Conservation (phyloP, 2,329 filamentous ascomycete species). For the Meredithiella fracta region DNA sequence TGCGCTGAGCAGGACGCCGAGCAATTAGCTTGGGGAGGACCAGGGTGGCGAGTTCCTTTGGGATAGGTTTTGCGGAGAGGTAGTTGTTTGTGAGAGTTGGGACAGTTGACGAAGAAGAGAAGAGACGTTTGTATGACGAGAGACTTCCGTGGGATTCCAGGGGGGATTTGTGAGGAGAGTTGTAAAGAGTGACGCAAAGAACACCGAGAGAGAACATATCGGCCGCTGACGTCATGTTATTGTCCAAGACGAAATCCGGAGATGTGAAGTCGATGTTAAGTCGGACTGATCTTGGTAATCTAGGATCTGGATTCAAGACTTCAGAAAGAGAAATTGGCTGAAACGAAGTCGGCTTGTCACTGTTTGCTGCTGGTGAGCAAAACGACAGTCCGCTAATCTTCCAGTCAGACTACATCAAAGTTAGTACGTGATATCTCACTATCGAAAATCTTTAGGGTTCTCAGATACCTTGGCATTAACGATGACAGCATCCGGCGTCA, state of each 20-base stretch:
- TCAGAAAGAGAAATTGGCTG: constrained; percentile 69
- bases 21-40: constrained; percentile 79
- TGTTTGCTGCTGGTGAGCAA: constrained; percentile 62
- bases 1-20: constrained; percentile 66
- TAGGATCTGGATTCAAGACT: constrained; percentile 67
- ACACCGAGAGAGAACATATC: constrained; percentile 92
- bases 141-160: constrained; percentile 66
- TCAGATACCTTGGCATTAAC: constrained; percentile 71
- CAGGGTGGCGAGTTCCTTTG: constrained; percentile 56
- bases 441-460: background rate
- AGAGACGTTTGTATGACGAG: constrained; percentile 70
- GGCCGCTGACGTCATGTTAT: constrained; percentile 63
- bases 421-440: background rate
- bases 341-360: constrained; percentile 57
- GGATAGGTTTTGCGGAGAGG: constrained; percentile 61
- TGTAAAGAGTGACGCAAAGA: constrained; percentile 78
- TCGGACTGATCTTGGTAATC: constrained; percentile 68
- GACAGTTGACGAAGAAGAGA: constrained; percentile 60
- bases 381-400: constrained; percentile 93
- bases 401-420: constrained; percentile 61
- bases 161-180: constrained; percentile 80
- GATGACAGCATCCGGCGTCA: constrained; percentile 85
- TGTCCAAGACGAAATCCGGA: constrained; percentile 86
- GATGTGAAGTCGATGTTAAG: constrained; percentile 86
- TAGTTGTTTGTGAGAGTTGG: constrained; percentile 74